Evolutionary conservation across 2,329 filamentous ascomycete species (phyloP).

Genomic region (Stagonosporopsis vannaccii): DNA sequence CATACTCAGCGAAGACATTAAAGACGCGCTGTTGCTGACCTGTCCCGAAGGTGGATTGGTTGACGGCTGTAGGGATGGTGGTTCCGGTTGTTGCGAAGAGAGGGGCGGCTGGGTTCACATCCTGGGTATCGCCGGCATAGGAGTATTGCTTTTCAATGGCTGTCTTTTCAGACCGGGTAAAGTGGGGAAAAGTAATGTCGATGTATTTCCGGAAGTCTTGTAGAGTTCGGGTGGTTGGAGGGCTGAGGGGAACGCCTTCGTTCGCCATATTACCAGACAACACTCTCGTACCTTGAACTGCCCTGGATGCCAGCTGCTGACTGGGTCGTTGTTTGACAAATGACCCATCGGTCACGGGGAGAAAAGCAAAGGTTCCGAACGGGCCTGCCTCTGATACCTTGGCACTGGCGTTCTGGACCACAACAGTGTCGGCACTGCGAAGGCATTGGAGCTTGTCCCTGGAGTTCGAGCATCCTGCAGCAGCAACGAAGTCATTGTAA

Average conservation of each 20-base stretch:
- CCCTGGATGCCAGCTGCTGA: conserved; percentile 32
- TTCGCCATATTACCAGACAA: conserved; percentile 47
- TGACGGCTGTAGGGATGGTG: conserved; percentile 33
- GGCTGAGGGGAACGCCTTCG: conserved; percentile 51
- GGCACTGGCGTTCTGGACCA: conserved; percentile 40
- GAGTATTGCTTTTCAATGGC: conserved; percentile 39
- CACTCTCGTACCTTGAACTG: conserved; percentile 37
- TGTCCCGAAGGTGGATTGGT: conserved; percentile 40
- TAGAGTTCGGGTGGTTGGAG: conserved; percentile 37
- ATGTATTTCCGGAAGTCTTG: conserved; percentile 42
- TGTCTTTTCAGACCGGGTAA: conserved; percentile 39
- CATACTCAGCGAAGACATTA: conserved; percentile 55
- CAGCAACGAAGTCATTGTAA: conserved; percentile 39
- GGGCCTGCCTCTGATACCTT: conserved; percentile 42
- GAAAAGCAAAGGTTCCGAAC: conserved; percentile 53
- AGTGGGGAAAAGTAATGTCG: conserved; percentile 43
- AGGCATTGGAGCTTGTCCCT: conserved; percentile 39
- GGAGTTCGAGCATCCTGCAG: conserved; percentile 37
- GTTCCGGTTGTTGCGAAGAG: conserved; percentile 38
- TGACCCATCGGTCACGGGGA: conserved; percentile 51
- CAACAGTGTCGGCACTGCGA: conserved; percentile 29
- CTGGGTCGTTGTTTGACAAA: conserved; percentile 49
- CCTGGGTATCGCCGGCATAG: conserved; percentile 34
- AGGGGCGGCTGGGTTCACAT: conserved; percentile 31
- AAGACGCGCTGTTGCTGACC: conserved; percentile 49